These are phyloP conservation scores for Coniella lustricola DNA, from an alignment of 2,329 filamentous ascomycete genomes.

Conservation along the genomic window DNA sequence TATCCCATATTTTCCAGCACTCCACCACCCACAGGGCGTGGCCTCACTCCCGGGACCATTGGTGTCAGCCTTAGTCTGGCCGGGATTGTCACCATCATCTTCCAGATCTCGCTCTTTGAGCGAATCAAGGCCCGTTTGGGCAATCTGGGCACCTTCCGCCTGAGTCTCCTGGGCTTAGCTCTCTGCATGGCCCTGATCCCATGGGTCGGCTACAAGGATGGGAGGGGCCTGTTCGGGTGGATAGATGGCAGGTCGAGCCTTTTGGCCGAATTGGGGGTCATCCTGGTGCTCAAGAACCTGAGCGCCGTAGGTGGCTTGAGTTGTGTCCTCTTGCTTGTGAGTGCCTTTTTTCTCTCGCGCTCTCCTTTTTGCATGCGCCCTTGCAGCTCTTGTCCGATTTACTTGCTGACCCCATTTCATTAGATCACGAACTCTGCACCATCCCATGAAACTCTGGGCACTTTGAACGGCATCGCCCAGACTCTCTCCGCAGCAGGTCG, in stretches of 20 bases:
- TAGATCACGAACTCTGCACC: conserved; percentile 92
- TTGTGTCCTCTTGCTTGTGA: conserved; percentile 77
- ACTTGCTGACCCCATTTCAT: background rate
- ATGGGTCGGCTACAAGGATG: conserved; percentile 72
- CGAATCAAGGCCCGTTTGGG: conserved; percentile 71
- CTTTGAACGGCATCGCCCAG: conserved; percentile 88
- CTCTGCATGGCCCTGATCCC: conserved; percentile 82
- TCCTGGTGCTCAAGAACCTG: conserved; percentile 83
- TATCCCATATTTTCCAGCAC: conserved; percentile 89
- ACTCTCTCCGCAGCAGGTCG: conserved; percentile 86
- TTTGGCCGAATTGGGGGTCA: conserved; percentile 71
- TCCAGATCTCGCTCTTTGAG: conserved; percentile 82
- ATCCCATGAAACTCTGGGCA: conserved; percentile 77
- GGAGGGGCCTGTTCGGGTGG: conserved; percentile 47
- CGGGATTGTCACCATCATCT: conserved; percentile 77
- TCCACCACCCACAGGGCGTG: conserved; percentile 66
- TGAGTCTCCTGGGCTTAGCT: conserved; percentile 71
- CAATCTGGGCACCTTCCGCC: conserved; percentile 77
- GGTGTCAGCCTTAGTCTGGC: conserved; percentile 80
- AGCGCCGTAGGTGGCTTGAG: conserved; percentile 85
- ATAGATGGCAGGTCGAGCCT: conserved; percentile 62
- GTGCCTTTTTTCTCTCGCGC: conserved; percentile 20
- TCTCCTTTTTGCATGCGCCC: background rate
- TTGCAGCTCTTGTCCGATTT: too few relatives aligned
- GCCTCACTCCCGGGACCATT: conserved; percentile 70